Base-by-base conservation (phyloP, 2,329 filamentous ascomycete species). In the Exophiala sp. region DNA sequence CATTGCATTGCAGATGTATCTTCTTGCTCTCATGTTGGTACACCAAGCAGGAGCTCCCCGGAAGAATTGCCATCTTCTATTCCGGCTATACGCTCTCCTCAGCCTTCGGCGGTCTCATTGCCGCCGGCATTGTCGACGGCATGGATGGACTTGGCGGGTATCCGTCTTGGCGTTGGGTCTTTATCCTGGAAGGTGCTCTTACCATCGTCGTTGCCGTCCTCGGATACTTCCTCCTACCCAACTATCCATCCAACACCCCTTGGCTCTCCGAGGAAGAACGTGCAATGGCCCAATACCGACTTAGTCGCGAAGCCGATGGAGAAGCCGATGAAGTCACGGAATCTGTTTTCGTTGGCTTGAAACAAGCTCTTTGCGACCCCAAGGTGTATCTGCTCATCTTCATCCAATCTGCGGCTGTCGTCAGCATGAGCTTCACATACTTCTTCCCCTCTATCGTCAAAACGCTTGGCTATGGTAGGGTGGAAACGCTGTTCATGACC, bases 391-490 rank as follows among this genome's bases (percentile, higher is more conserved):
- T 84, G 50, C 64, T 85, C 66, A 78, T 81, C 63, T 59, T 71
- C 55, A 62, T 59, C 12, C 14, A 50, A 4, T 74, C 77, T 59
- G 67, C 72, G 57, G 12, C 44, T 18, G 21, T 32, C 8, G 21
- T 44, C 8, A 16, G 41, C 7, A 18, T 44, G 16, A 24, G 20
- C 21, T 44, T 86, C n/a, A 85, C 81, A 36, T 85, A 84, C 67
- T 87, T 87, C 72, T 85, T 86, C 70, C 84, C 84, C 0, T 86
- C 86, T 0, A 84, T 91, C 51, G 86, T 89, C 46, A 73, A 77
- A 54, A 86, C 84, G 5, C 77, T 89, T 2, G 78, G 81, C 0
- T 86, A 82, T 64, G 72, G 71, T 53, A 73, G 76, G n/a, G 81
- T 85, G 45, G 70, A 75, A 20, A 82, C 84, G 0, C 78, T 87